Evolutionary conservation across 495 filamentous ascomycete species (phyloP), one percentile per base, ranked within the genome.

Genomic region (Penicillium taxi): DNA sequence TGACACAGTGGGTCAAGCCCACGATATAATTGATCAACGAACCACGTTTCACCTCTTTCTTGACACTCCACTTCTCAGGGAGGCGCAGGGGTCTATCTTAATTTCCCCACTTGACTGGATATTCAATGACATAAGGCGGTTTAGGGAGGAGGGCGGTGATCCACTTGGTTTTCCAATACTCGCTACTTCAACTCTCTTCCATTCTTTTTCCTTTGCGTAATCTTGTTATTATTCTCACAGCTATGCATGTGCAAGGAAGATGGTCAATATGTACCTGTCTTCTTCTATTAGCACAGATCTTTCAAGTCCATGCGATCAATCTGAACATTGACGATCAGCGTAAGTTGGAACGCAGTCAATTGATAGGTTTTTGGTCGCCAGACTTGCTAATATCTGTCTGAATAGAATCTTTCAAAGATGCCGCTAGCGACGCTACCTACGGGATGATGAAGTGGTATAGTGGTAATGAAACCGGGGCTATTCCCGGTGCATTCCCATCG

Each of bases 361-460:
- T n/a, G n/a, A n/a, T n/a, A 24, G 22, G 6, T 24, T 6, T 24
- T 11, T 6, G 22, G 6, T 24, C 6, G 11, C 22, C 22, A 24
- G n/a, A n/a, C n/a, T n/a, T 15, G 15, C 19, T 28, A 16, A 38
- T 17, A 38, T 5, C 11, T 22, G n/a, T 26, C 14, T 14, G 14
- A 14, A 31, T 14, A 50, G 47, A 46, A 17, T 50, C 47, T 2
- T 32, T 50, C 17, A 46, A 40, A 38, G 31, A 37, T 39, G 47
- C 47, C 37, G 42, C 47, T 1, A 12, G 12, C 13, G 23, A 34
- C 4, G 39, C 42, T 11, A 50, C 35, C 9, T 46, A 43, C 9
- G 47, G 38, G 19, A 38, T 38, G 31, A 46, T 50, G 42, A 36
- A 18, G 9, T 50, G 36, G 18, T 50, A 50, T 37, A n/a, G 39